phyloP scores from a whole-genome alignment of 768 basidiomycete genomes.

The Hygrocybe coccinea region DNA sequence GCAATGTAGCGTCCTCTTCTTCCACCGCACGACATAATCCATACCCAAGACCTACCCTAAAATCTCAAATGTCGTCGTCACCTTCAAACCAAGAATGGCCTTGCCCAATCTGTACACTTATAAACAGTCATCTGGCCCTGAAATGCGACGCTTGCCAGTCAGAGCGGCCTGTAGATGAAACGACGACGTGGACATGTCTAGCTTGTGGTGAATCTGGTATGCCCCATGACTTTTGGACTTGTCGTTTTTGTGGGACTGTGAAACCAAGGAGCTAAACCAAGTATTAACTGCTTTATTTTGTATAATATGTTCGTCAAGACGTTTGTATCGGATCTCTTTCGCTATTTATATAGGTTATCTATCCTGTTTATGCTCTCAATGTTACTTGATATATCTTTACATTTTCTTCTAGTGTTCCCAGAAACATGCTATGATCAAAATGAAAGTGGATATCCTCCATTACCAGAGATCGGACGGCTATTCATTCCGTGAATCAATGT shows the following conservation, averaged over 20 bases:
- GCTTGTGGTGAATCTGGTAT: slow-evolving; percentile 60
- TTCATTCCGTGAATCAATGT: too few species aligned
- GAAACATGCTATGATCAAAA: slow-evolving; percentile 14
- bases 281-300: too few species aligned
- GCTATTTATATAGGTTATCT: too few species aligned
- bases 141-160: slow-evolving; percentile 61
- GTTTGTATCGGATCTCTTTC: too few species aligned
- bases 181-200: slow-evolving; percentile 58
- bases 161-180: slow-evolving; percentile 25
- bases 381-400: slow-evolving; percentile 46
- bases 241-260: slow-evolving; percentile 64
- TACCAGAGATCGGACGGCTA: slow-evolving; percentile 20
- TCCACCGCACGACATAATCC: background rate
- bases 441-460: slow-evolving; percentile 25
- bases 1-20: slow-evolving; percentile 1
- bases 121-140: slow-evolving; percentile 45
- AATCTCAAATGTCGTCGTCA: background rate
- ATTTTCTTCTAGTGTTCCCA: slow-evolving; percentile 28
- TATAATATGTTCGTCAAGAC: too few species aligned
- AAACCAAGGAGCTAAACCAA: slow-evolving; percentile 41
- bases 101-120: slow-evolving; percentile 59
- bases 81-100: slow-evolving; percentile 38
- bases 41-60: slow-evolving; percentile 3
- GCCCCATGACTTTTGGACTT: slow-evolving; percentile 68
- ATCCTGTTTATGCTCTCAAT: slow-evolving; percentile 8